Evolutionary conservation across 2,329 filamentous ascomycete species (phyloP).

Genomic region (Cercospora nicotianae): DNA sequence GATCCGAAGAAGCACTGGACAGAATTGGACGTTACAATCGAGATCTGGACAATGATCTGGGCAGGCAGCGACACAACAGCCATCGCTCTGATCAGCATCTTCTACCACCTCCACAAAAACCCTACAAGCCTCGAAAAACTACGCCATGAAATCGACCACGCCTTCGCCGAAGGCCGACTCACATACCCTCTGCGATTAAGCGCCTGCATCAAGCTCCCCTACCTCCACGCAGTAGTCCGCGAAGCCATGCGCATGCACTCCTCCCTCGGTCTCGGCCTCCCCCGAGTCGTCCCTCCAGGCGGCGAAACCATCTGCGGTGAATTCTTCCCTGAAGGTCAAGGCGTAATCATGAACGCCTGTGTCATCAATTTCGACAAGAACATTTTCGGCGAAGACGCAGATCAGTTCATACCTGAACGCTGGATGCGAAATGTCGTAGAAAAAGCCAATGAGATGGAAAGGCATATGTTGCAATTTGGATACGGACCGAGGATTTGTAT

Average conservation of each 20-base stretch:
- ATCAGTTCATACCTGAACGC: constrained; percentile 12
- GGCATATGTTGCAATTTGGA: constrained; percentile 13
- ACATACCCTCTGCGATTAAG: constrained; percentile 34
- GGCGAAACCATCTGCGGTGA: background rate
- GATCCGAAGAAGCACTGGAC: constrained; percentile 12
- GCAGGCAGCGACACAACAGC: constrained; percentile 44
- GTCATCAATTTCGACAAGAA: constrained; percentile 8
- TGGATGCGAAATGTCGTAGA: constrained; percentile 5
- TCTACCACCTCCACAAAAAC: constrained; percentile 44
- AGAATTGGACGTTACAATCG: constrained; percentile 17
- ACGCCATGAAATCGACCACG: constrained; percentile 40
- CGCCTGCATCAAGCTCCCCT: constrained; percentile 41
- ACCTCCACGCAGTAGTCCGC: constrained; percentile 48
- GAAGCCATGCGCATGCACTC: constrained; percentile 47
- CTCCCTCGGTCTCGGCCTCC: constrained; percentile 1
- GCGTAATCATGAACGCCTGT: constrained; percentile 8
- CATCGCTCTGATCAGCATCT: constrained; percentile 33
- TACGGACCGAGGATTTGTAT: constrained; percentile 16
- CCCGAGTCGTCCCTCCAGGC: constrained; percentile 6
- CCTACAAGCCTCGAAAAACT: constrained; percentile 35
- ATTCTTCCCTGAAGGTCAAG: constrained; percentile 2
- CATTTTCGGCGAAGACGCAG: constrained; percentile 15
- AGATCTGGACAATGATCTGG: constrained; percentile 45
- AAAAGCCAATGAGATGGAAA: constrained; percentile 8
- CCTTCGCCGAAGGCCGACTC: constrained; percentile 30